Evolutionary conservation across 2,329 filamentous ascomycete genomes (phyloP).

Genomic region (Aureobasidium sp.): DNA sequence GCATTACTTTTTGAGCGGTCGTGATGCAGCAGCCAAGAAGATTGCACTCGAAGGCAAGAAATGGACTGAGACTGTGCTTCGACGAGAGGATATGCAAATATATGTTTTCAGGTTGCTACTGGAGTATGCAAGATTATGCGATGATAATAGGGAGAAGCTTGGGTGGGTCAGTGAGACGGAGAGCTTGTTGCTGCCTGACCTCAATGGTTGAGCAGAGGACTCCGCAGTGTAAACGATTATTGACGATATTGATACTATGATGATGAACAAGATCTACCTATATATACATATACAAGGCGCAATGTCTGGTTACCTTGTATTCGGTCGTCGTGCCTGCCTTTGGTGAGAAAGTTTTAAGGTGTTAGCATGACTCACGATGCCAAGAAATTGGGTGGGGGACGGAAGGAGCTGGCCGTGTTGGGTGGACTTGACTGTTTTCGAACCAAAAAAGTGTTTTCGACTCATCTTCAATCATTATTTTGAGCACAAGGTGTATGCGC

Average conservation of each 20-base stretch:
- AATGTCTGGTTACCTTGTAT: no score
- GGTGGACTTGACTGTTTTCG: background rate
- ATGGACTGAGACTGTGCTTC: constrained; percentile 62
- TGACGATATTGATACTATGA: no score
- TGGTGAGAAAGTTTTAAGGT: background rate
- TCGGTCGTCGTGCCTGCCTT: background rate
- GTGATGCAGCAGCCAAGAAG: constrained; percentile 53
- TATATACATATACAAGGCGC: background rate
- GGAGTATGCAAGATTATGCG: constrained; percentile 39
- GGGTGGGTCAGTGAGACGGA: constrained; percentile 31
- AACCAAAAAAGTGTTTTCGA: constrained; percentile 13
- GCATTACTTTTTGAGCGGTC: constrained; percentile 62
- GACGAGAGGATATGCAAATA: constrained; percentile 67
- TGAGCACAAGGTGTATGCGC: constrained; percentile 8
- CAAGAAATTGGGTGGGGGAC: background rate
- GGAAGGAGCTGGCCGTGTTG: background rate
- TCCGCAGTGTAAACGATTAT: no score
- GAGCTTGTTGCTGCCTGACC: background rate
- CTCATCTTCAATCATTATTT: background rate
- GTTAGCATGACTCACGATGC: background rate
- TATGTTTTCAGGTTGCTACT: constrained; percentile 56
- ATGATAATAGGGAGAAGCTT: constrained; percentile 35
- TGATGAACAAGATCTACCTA: no score
- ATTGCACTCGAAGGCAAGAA: constrained; percentile 60
- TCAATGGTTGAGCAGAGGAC: background rate